Evolutionary conservation across 129 eudicot genomes (phyloP), one percentile per base, ranked within the genome.

Genomic region (Oenanthe sinensis): DNA sequence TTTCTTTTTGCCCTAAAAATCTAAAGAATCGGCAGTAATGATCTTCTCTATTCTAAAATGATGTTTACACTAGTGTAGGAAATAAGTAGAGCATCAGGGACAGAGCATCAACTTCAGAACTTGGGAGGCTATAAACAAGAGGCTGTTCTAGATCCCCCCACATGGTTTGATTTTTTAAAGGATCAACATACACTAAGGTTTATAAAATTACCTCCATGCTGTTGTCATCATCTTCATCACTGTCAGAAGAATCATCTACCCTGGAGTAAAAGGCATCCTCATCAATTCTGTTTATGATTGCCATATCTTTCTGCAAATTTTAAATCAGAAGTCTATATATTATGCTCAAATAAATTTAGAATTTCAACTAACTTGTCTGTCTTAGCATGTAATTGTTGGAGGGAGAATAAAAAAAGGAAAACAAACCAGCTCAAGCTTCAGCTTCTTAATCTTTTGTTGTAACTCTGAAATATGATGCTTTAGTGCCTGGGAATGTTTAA

Each of bases 391-490:
- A 50, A 20, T 67, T 42, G 47, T 74, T 52, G 26, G 22, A 50
- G 73, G 42, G 42, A 5, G 42, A 5, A 5, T 3, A 5, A 39
- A 3, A 39, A 5, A 69, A 17, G 67, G 48, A 75, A 77, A 70
- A 71, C 92, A 71, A 87, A 94, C 97, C 17, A 90, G 93, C 79
- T 91, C 98, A 62, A 81, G 52, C 84, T 88, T 90, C 87, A 92
- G 83, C 88, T 84, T 87, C 85, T 86, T 85, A 28, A 92, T 83
- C 78, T 87, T 86, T 75, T 80, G 90, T 54, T 81, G 86, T 40
- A 95, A 88, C 86, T 90, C 89, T 69, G 72, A 11, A 33, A 95
- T 78, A 83, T 92, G 99, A 87, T 88, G 91, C 88, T 86, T 95
- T 58, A 95, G 83, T 46, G 92, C 97, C 99, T 95, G 93, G 0